Evolutionary conservation across 1,139 yeast species (phyloP).

Genomic region (Barnettozyma hawaiiensis): DNA sequence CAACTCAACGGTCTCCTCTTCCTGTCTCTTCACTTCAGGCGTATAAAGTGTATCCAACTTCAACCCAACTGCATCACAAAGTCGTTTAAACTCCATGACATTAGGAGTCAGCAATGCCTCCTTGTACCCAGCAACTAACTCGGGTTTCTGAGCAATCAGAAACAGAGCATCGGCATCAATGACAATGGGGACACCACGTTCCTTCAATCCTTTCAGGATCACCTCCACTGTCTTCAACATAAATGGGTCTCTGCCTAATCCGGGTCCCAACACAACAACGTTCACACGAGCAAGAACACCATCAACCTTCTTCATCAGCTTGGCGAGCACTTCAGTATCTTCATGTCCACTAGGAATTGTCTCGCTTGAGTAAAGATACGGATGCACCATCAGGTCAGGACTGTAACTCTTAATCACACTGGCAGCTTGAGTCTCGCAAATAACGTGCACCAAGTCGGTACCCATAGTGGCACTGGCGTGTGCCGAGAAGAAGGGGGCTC

Average conservation of each 20-base stretch:
- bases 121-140: conserved; percentile 43
- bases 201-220: conserved; percentile 51
- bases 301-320: conserved; percentile 51
- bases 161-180: conserved; percentile 87
- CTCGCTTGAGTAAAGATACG: conserved; percentile 45
- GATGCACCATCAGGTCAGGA: conserved; percentile 96
- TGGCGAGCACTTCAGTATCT: conserved; percentile 24
- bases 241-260: conserved; percentile 74
- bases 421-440: conserved; percentile 78
- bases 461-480: conserved; percentile 83
- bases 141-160: conserved; percentile 52
- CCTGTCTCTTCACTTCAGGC: conserved; percentile 30
- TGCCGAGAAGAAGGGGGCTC: conserved; percentile 91
- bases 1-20: conserved; percentile 28
- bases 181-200: conserved; percentile 55
- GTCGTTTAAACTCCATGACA: conserved; percentile 72
- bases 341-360: not conserved
- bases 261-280: conserved; percentile 87
- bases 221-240: conserved; percentile 57
- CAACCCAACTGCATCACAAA: conserved; percentile 43
- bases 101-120: conserved; percentile 82
- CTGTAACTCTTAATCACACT: conserved; percentile 79
- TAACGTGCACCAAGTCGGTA: conserved; percentile 80
- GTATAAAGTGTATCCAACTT: conserved; percentile 69
- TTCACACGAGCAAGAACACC: conserved; percentile 61